Evolutionary conservation across 257 asterid genomes (phyloP).

Genomic region (Linderniella brevidens): DNA sequence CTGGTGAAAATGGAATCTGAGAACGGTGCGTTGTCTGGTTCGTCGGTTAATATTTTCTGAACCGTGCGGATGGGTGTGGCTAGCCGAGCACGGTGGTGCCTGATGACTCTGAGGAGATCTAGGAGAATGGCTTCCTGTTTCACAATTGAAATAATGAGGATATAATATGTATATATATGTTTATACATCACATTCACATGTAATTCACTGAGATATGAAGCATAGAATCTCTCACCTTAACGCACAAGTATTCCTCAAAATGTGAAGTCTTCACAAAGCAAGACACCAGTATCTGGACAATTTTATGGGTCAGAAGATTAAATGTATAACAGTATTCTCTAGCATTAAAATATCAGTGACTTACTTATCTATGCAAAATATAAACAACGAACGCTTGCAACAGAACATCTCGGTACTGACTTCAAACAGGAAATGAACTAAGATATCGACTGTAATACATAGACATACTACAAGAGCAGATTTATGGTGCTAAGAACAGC

Average conservation of each 20-base stretch:
- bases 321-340: background rate
- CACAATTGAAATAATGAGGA: conserved; percentile 10
- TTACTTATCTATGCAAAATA: no score
- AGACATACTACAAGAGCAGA: no score
- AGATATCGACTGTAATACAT: no score
- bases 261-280: conserved; percentile 99
- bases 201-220: no score
- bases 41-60: conserved; percentile 68
- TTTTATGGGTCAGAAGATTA: conserved; percentile 7
- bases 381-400: no score
- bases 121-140: conserved; percentile 71
- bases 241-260: conserved; percentile 87
- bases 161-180: background rate
- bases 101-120: conserved; percentile 86
- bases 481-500: no score
- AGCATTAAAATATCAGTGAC: no score
- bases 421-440: no score
- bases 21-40: conserved; percentile 60
- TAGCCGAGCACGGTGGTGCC: conserved; percentile 88
- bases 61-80: conserved; percentile 99
- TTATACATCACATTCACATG: no score
- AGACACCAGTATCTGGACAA: conserved; percentile 65
- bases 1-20: conserved; percentile 40
- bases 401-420: no score
- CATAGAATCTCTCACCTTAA: conserved; percentile 48